Conservation (phyloP, 2,329 filamentous ascomycete genomes). For the Ophiostoma pallidulum region DNA sequence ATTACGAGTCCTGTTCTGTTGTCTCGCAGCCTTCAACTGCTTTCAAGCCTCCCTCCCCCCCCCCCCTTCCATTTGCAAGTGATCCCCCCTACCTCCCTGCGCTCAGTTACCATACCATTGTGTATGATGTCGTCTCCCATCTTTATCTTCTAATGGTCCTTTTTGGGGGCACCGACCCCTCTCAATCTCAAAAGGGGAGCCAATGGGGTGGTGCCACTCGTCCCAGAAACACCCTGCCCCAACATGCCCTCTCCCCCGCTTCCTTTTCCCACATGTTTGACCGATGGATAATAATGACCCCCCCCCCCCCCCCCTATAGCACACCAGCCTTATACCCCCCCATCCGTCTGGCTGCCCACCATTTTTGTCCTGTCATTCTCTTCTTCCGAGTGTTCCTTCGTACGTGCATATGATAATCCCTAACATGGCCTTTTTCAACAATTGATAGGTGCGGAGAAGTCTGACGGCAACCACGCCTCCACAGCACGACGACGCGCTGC, state of each 20-base stretch:
- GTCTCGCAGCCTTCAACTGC: slow-evolving; percentile 1
- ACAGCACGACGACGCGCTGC: slow-evolving; percentile 45
- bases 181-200: slow-evolving; percentile 2
- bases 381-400: not conserved
- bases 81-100: not conserved
- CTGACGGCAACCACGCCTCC: not conserved
- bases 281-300: no score
- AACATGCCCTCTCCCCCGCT: not conserved
- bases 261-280: not conserved
- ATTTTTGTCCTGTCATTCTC: not conserved
- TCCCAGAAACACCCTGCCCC: not conserved
- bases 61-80: not conserved
- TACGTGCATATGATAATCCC: not conserved
- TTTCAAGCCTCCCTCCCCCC: not conserved
- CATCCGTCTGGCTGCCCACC: not conserved
- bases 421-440: slow-evolving; percentile 1
- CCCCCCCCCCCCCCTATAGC: not conserved
- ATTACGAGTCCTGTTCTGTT: slow-evolving; percentile 1
- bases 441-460: slow-evolving; percentile 8
- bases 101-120: no score
- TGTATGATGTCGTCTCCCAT: not conserved
- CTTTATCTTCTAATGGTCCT: not conserved
- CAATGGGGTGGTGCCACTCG: slow-evolving; percentile 5
- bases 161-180: not conserved
- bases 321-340: slow-evolving; percentile 5